Percentiles rank a stretch among this genome's conserved stretches.
These are phyloP conservation scores for Arachnomyces sp. DNA, from an alignment of 2,329 filamentous ascomycete species.

Conservation along the genomic window DNA sequence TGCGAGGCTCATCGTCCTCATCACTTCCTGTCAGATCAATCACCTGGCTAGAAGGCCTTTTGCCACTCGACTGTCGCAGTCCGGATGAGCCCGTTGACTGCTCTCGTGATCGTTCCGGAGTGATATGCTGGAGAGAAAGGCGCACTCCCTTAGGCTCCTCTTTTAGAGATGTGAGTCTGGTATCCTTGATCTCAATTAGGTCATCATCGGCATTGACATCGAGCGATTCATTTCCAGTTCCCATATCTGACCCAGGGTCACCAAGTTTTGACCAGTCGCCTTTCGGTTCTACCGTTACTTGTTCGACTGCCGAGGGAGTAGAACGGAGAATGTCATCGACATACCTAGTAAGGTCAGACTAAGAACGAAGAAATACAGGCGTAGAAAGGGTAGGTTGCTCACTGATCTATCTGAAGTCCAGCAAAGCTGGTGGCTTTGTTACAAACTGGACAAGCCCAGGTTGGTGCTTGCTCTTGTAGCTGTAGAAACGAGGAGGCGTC, in stretches of 20 bases:
- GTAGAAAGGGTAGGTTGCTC: constrained; percentile 30
- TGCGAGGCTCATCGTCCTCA: constrained; percentile 39
- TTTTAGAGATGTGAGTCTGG: constrained; percentile 29
- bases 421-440: constrained; percentile 75
- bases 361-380: background rate
- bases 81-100: constrained; percentile 32
- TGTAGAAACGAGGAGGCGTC: constrained; percentile 88
- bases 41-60: constrained; percentile 41
- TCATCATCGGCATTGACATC: constrained; percentile 44
- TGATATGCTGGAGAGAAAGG: constrained; percentile 21
- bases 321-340: constrained; percentile 75
- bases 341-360: constrained; percentile 48
- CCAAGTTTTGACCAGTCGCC: constrained; percentile 61
- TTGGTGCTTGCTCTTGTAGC: constrained; percentile 89
- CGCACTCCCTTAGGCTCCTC: constrained; percentile 22
- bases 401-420: constrained; percentile 79
- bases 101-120: constrained; percentile 29
- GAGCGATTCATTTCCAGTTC: constrained; percentile 30
- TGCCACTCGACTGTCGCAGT: constrained; percentile 30
- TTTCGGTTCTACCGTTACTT: constrained; percentile 82
- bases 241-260: constrained; percentile 18
- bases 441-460: constrained; percentile 94
- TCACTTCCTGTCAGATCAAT: constrained; percentile 49
- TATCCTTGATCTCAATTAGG: constrained; percentile 42
- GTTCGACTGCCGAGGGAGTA: constrained; percentile 63